Evolutionary conservation across 805 yeast species (phyloP).

Genomic region (Yarrowia alimentaria): DNA sequence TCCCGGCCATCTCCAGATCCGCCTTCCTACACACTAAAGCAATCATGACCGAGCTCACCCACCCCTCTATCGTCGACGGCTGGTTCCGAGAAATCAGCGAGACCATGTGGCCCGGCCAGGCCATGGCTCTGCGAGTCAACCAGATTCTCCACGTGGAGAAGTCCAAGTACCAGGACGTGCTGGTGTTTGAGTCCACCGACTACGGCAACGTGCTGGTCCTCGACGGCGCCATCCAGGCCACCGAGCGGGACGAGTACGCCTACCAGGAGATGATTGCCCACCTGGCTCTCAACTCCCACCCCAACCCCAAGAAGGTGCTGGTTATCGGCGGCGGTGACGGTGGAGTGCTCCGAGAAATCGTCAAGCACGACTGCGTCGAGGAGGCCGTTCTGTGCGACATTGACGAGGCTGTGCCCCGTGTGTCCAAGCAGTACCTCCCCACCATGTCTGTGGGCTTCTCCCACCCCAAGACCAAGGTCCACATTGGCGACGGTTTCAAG

Average conservation of each 20-base stretch:
- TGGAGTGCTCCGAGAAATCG: slow-evolving; percentile 92
- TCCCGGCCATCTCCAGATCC: not conserved
- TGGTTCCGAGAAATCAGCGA: slow-evolving; percentile 82
- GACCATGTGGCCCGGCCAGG: slow-evolving; percentile 82
- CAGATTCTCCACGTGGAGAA: slow-evolving; percentile 62
- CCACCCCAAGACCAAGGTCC: slow-evolving; percentile 87
- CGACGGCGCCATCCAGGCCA: slow-evolving; percentile 92
- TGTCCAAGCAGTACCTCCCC: slow-evolving; percentile 84
- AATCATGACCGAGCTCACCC: slow-evolving; percentile 33
- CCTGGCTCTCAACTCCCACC: slow-evolving; percentile 87
- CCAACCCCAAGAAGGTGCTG: slow-evolving; percentile 87
- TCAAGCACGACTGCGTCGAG: slow-evolving; percentile 83
- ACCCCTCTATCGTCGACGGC: slow-evolving; percentile 49
- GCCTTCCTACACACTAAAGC: slow-evolving; percentile 1
- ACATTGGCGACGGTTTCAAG: slow-evolving; percentile 97
- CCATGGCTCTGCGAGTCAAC: slow-evolving; percentile 64
- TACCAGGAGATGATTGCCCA: slow-evolving; percentile 96
- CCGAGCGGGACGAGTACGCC: slow-evolving; percentile 96
- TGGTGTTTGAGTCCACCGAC: slow-evolving; percentile 87
- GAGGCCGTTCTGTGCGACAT: slow-evolving; percentile 91
- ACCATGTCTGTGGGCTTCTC: slow-evolving; percentile 77
- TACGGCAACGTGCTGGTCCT: slow-evolving; percentile 94
- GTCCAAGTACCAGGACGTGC: slow-evolving; percentile 76
- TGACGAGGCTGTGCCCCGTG: slow-evolving; percentile 87
- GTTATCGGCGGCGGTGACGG: slow-evolving; percentile 99